Base-by-base conservation (phyloP, 2,329 filamentous ascomycete species). In the Apiospora rasikravindrae region DNA sequence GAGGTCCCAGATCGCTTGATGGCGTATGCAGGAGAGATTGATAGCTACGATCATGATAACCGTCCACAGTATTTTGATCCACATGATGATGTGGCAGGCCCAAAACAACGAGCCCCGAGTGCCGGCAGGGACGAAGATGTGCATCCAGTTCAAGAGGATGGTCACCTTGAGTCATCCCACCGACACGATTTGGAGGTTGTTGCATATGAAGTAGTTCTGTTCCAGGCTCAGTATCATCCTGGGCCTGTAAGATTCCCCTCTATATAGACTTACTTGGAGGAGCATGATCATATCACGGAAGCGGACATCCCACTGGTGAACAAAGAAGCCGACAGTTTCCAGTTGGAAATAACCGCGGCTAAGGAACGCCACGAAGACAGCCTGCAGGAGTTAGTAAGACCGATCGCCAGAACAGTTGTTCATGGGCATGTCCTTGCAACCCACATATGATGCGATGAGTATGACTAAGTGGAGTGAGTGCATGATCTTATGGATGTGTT, bases 251-350 rank as follows among this genome's bases (percentile, higher is more conserved):
- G 19, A n/a, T 11, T 70, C 7, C 33, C 33, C 33, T 37, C 33
- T 37, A 3, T 22, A 29, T 4, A n/a, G 14, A 44, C 69, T 19
- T 42, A 70, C 69, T 2, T 33, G 49, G 45, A 61, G 33, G 24
- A 57, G 29, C 1, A 42, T 26, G 16, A 24, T 53, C 49, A 70
- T 29, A n/a, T 70, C 44, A 40, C 69, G 24, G 7, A 70, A 16
- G n/a, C 69, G 69, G 22, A 70, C 69, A 26, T 70, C 49, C 69
- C 69, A 70, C n/a, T 70, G 69, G 22, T 70, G 67, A 29, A 69
- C 26, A 45, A 49, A 49, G 22, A 45, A 69, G 13, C 67, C 45
- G 14, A 45, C 44, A 16, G 13, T 19, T 4, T 45, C 13, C 19
- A 45, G 44, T 19, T 6, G 14, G 14, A 5, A 19, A 5, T 45